Conservation (phyloP, 2,329 filamentous ascomycete genomes). For the Biscogniauxia sp. region DNA sequence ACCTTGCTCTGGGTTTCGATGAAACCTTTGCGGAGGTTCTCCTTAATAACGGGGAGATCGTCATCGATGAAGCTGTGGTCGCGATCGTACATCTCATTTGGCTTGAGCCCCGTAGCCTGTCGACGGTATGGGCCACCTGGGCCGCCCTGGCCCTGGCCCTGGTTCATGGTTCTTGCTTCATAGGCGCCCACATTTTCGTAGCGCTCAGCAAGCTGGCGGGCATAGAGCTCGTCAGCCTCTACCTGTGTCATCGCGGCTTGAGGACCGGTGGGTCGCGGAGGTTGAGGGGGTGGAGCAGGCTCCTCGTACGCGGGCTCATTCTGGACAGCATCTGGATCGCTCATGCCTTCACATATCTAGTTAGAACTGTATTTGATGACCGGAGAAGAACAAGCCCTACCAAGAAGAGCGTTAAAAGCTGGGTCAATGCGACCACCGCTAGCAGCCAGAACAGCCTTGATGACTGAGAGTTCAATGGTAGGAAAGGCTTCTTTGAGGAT, state of each 20-base stretch:
- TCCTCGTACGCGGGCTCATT: conserved; percentile 52
- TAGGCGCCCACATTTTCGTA: conserved; percentile 67
- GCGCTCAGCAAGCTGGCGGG: conserved; percentile 88
- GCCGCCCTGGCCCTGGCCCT: conserved; percentile 19
- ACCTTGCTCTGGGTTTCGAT: conserved; percentile 89
- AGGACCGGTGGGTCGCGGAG: conserved; percentile 68
- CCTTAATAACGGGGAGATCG: conserved; percentile 87
- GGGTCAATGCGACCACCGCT: conserved; percentile 87
- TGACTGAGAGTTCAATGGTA: conserved; percentile 71
- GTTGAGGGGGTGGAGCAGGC: conserved; percentile 66
- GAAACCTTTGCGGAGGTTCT: conserved; percentile 93
- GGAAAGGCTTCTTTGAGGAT: conserved; percentile 95
- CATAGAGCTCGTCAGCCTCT: conserved; percentile 87
- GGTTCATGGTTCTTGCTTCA: conserved; percentile 54
- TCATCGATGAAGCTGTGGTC: conserved; percentile 95
- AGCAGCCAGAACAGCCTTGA: conserved; percentile 84
- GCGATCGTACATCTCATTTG: conserved; percentile 59
- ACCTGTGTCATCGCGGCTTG: conserved; percentile 70
- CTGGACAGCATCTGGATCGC: conserved; percentile 67
- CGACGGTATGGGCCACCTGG: conserved; percentile 35
- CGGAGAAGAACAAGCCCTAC: conserved; percentile 43
- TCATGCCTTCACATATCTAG: conserved; percentile 58
- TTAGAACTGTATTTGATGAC: conserved; percentile 13
- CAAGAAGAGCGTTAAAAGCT: conserved; percentile 90
- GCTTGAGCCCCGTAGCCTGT: conserved; percentile 51